Base-by-base conservation (phyloP, 2,329 filamentous ascomycete genomes). In the Fusarium penzigii region DNA sequence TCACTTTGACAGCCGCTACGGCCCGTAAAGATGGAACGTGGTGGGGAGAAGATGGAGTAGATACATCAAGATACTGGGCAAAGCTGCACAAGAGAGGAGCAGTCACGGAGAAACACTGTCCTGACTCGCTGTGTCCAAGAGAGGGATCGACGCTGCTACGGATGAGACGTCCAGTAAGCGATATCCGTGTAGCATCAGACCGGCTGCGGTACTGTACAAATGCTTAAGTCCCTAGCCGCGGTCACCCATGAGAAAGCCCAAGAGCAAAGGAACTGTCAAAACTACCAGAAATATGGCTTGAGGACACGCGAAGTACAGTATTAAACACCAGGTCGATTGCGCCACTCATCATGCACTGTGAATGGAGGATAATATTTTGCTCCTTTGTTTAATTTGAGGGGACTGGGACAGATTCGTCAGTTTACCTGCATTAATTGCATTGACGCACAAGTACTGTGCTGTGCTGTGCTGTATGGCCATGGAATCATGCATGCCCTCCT, bases 1-100 rank as follows among this genome's bases (percentile, higher is more conserved):
- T 51, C 55, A 48, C 49, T 58, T 60, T 47, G 52, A 54, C 52
- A 58, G 62, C 59, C 56, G 58, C 60, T 62, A 52, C 63, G 63
- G 63, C 53, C 63, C 63, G 61, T 55, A 52, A 64, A 46, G 53
- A 64, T 49, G 57, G 55, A 60, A 57, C 55, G 51, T 49, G 57
- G 58, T 61, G 56, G 61, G 59, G 59, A 25, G 20, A 25, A 25
- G 20, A 25, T 25, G 32, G 52, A 56, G 44, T 52, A 39, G 45
- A 50, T 50, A 49, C 51, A 47, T 51, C 46, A 47, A 55, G 51
- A 45, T 47, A 44, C 53, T 57, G 52, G 20, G 55, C 40, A 52
- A 55, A 48, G 54, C 56, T 56, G 55, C 55, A 53, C 41, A 46
- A 43, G 51, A 48, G 49, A 52, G 39, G 48, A 49, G 44, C 58